Evolutionary conservation across 2,329 filamentous ascomycete species (phyloP), one percentile per base, ranked within the genome.

Genomic region (Bipolaris sorokiniana): DNA sequence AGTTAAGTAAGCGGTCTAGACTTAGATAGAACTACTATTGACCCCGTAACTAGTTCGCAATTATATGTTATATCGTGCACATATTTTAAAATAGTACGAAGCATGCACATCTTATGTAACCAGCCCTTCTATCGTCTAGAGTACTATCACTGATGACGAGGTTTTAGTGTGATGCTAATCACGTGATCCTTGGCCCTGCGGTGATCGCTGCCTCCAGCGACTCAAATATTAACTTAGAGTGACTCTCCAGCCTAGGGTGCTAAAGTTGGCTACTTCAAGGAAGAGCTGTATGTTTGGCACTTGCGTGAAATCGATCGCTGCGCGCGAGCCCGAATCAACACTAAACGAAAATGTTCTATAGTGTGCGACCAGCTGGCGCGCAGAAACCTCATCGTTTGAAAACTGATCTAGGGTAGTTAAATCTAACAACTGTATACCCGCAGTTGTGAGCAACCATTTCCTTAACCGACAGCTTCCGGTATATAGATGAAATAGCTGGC

Each of bases 371-470:
- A 49, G 47, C 22, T 36, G 36, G 20, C 36, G 47, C 22, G 36
- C 13, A 40, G 36, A 28, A 20, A 36, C 23, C 33, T 40, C 47
- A 3, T 49, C 47, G 22, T 6, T 23, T 40, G 15, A 13, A 31
- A 49, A 34, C 36, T 49, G 23, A n/a, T 20, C 22, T 15, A 41
- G n/a, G 22, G 23, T n/a, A 20, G 34, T 40, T 40, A n/a, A n/a
- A 31, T 40, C 36, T 15, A 38, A 34, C 20, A 22, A 11, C 13
- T 40, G 23, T 49, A 49, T 22, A 40, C 36, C 47, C 36, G 36
- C 36, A 40, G n/a, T n/a, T 49, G 47, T 49, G 18, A 49, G 36
- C 23, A n/a, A 49, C 34, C 5, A 49, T 40, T 40, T 49, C 15
- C 15, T 41, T 23, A 49, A 40, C 4, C n/a, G 23, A 49, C 6